phyloP scores from a whole-genome alignment of 805 yeast genomes.

The Blastobotrys chiropterorum region DNA sequence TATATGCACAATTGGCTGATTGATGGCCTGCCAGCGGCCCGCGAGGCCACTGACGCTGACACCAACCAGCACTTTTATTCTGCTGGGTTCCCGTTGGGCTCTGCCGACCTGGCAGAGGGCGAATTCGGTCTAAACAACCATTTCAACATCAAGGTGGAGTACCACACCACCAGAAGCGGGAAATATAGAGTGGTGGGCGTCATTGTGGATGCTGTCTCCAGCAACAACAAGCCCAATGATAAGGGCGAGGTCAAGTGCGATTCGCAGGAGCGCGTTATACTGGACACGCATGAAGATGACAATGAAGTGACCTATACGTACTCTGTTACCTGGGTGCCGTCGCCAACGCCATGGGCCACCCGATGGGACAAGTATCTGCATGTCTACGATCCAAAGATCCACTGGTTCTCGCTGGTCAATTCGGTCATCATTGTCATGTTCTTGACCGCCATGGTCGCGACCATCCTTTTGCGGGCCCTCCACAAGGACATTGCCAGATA shows the following conservation, averaged over 20 bases:
- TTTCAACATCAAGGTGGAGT: slow-evolving; percentile 70
- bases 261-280: slow-evolving; percentile 23
- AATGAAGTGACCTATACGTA: slow-evolving; percentile 74
- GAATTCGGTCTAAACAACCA: slow-evolving; percentile 71
- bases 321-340: slow-evolving; percentile 64
- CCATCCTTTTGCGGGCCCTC: slow-evolving; percentile 71
- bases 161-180: slow-evolving; percentile 65
- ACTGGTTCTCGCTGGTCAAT: slow-evolving; percentile 90
- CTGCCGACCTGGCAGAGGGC: slow-evolving; percentile 44
- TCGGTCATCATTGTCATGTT: slow-evolving; percentile 76
- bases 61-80: slow-evolving; percentile 63
- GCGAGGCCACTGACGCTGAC: slow-evolving; percentile 39
- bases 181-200: slow-evolving; percentile 88
- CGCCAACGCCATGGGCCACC: slow-evolving; percentile 88
- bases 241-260: slow-evolving; percentile 24
- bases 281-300: slow-evolving; percentile 42
- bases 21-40: slow-evolving; percentile 91
- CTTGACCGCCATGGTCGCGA: slow-evolving; percentile 70
- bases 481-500: slow-evolving; percentile 81
- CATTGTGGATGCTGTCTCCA: slow-evolving; percentile 64
- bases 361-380: slow-evolving; percentile 97
- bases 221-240: slow-evolving; percentile 35
- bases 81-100: slow-evolving; percentile 76
- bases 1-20: slow-evolving; percentile 88
- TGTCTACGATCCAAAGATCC: slow-evolving; percentile 86